Base-by-base conservation (phyloP, 192 early-diverging fungal genomes). In the Pilaira anomala region DNA sequence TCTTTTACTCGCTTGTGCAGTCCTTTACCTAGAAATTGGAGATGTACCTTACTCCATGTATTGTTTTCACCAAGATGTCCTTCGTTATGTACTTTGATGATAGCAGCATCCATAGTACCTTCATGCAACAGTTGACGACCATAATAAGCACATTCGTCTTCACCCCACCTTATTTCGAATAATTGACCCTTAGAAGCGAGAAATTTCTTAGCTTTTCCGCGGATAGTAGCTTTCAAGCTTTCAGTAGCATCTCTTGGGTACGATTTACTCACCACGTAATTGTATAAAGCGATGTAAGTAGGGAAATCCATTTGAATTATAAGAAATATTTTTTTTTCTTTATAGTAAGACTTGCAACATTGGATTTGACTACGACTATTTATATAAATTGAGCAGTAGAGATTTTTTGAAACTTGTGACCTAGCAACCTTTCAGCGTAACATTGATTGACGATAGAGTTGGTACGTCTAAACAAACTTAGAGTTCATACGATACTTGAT, bases 31-130 rank as follows among this genome's bases (percentile, higher is more conserved):
- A n/a, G n/a, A n/a, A n/a, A n/a, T n/a, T n/a, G n/a, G n/a, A 1
- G 16, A 0, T 9, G 39, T 13, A 57, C 7, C 9, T 33, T 22
- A 1, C 30, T 26, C 40, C 50, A 39, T 26, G 52, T 55, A 50
- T 68, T 68, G 7, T 62, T 45, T 0, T 62, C 36, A 46, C 60
- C 67, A 2, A 24, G 29, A 14, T 62, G 60, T 0, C 52, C 42
- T 11, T 68, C 67, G 1, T 39, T 7, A 16, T 68, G 67, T 1
- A 62, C 60, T 19, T 41, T 3, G 2, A 14, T 3, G 11, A 68
- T 30, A 0, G 2, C 4, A 21, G 18, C 13, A 44, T 52, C 9
- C 1, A 19, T 28, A 41, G 50, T 67, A 0, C 46, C 18, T n/a
- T 44, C 25, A 39, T 66, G 64, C 0, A 66, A 24, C 0, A 66